A percentile compares a stretch with the other conserved stretches of the same genome.
Conservation (phyloP, 73 alveolate species). For the Breviolum minutum region DNA sequence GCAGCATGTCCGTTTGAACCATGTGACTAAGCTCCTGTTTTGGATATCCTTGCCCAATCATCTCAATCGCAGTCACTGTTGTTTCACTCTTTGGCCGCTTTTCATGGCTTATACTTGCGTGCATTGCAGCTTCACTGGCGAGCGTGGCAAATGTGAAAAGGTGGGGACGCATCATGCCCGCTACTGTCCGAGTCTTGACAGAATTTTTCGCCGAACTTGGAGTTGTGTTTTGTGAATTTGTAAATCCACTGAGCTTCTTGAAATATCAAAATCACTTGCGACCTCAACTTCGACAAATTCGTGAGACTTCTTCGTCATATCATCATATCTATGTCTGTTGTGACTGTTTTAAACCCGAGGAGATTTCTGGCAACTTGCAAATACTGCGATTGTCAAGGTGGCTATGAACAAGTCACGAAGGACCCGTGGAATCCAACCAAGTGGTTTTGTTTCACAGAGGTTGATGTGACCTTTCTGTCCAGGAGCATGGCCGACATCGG, state of each 20-base stretch:
- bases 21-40: too few relatives aligned
- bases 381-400: conserved; percentile 19
- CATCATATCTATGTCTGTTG: too few relatives aligned
- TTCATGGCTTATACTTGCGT: not conserved
- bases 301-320: too few relatives aligned
- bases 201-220: not conserved
- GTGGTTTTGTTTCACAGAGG: not conserved
- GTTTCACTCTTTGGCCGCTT: not conserved
- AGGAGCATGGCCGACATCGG: conserved; percentile 38
- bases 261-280: not conserved
- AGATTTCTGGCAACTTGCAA: conserved; percentile 8
- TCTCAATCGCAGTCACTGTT: too few relatives aligned
- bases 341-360: not conserved
- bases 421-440: not conserved
- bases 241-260: not conserved
- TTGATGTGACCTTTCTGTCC: not conserved
- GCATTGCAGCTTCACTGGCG: conserved; percentile 32
- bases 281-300: too few relatives aligned
- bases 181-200: conserved; percentile 28
- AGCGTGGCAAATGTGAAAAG: conserved; percentile 4
- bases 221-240: too few relatives aligned
- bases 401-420: conserved; percentile 2
- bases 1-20: too few relatives aligned
- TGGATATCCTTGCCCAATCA: too few relatives aligned
- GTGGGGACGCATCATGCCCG: conserved; percentile 21